phyloP scores from a whole-genome alignment of 768 basidiomycete genomes.

The Pleurotus platypus region DNA sequence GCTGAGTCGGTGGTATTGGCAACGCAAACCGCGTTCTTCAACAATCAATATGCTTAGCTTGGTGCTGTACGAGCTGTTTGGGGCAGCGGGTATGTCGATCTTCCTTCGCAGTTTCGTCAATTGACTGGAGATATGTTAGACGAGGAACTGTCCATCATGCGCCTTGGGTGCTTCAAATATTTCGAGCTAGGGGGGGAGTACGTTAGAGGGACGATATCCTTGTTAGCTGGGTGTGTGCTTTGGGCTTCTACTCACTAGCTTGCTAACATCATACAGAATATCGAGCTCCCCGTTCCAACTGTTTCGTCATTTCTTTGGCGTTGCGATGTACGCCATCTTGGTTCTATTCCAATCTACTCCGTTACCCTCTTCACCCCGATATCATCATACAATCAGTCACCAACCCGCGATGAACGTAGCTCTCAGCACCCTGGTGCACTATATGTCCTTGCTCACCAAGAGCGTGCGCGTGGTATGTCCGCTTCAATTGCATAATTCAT shows the following conservation, averaged over 20 bases:
- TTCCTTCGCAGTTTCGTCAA: not conserved
- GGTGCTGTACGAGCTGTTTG: conserved; percentile 92
- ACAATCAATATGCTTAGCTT: conserved; percentile 95
- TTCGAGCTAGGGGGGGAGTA: conserved; percentile 92
- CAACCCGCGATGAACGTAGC: conserved; percentile 28
- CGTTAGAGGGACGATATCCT: conserved; percentile 80
- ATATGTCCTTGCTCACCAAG: conserved; percentile 62
- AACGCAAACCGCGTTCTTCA: conserved; percentile 73
- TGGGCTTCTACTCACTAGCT: not conserved
- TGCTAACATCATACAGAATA: conserved; percentile 46
- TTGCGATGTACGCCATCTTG: conserved; percentile 94
- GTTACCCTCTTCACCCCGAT: conserved; percentile 15
- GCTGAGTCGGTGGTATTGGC: conserved; percentile 80
- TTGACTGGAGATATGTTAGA: conserved; percentile 30
- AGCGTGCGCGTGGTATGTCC: conserved; percentile 66
- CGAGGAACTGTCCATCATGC: conserved; percentile 56
- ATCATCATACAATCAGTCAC: conserved; percentile 10
- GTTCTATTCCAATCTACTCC: conserved; percentile 64
- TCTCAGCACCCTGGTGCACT: conserved; percentile 47
- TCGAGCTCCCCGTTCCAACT: conserved; percentile 73
- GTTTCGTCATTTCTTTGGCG: conserved; percentile 89
- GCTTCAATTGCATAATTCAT: not conserved
- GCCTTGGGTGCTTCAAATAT: conserved; percentile 93
- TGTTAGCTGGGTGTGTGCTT: conserved; percentile 77
- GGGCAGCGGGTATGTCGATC: conserved; percentile 75